A percentile compares a stretch with the other conserved stretches of the same genome.
Conservation (phyloP, 352 stramenopile genomes). For the Phytophthora kernoviae region DNA sequence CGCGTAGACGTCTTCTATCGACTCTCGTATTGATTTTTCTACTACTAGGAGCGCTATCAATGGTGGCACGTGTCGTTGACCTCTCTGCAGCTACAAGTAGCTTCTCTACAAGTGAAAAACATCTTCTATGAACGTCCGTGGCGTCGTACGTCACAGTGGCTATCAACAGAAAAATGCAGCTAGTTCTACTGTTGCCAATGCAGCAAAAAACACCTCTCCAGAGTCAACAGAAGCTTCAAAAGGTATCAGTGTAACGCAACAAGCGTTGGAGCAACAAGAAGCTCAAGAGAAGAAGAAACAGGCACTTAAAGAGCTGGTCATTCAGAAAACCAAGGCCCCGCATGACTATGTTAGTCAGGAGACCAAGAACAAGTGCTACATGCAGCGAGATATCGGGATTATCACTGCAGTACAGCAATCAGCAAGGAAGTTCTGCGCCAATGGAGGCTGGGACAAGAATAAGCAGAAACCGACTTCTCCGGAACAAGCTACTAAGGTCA, state of each 20-base stretch:
- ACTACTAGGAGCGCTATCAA: slow-evolving; percentile 24
- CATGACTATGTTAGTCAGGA: slow-evolving; percentile 25
- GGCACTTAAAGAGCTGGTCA: slow-evolving; percentile 14
- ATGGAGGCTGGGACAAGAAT: slow-evolving; percentile 15
- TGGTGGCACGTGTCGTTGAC: slow-evolving; percentile 32
- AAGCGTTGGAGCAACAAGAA: slow-evolving; percentile 20
- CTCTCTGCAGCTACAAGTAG: slow-evolving; percentile 13
- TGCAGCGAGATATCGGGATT: slow-evolving; percentile 42
- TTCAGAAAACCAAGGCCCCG: slow-evolving; percentile 21
- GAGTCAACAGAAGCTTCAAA: not conserved
- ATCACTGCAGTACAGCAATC: slow-evolving; percentile 27
- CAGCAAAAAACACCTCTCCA: not conserved
- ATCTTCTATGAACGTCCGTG: slow-evolving; percentile 6
- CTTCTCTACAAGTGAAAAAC: slow-evolving; percentile 12
- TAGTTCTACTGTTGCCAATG: not conserved
- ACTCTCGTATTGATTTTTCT: slow-evolving; percentile 27
- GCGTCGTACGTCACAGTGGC: slow-evolving; percentile 19
- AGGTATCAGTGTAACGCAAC: slow-evolving; percentile 10
- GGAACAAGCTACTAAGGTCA: slow-evolving; percentile 36
- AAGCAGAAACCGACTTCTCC: slow-evolving; percentile 9
- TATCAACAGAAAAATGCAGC: slow-evolving; percentile 7
- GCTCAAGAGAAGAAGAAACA: slow-evolving; percentile 11
- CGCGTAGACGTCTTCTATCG: slow-evolving; percentile 18
- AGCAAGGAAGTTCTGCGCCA: slow-evolving; percentile 26
- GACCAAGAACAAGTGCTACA: slow-evolving; percentile 30